Percentiles rank a stretch among this genome's conserved stretches.
Evolutionary conservation across 2,329 filamentous ascomycete genomes (phyloP).

Genomic region (Aspergillus latus): DNA sequence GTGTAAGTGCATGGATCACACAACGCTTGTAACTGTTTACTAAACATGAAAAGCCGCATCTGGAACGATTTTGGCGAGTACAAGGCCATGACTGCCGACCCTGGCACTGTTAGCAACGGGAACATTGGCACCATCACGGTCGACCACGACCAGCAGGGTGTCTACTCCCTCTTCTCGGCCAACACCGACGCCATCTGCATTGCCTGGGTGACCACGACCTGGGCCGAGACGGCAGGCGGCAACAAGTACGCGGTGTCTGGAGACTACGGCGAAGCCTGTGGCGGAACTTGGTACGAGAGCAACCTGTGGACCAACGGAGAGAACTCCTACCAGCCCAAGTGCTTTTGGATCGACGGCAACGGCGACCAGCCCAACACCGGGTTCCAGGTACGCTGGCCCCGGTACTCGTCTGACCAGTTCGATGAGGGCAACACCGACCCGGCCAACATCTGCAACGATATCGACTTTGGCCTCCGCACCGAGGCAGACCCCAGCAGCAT

Average conservation of each 20-base stretch:
- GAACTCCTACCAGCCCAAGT: slow-evolving; percentile 12
- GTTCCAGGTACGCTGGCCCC: slow-evolving; percentile 14
- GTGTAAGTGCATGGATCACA: not conserved
- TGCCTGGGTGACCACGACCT: slow-evolving; percentile 17
- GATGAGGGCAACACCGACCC: slow-evolving; percentile 11
- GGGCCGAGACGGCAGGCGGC: slow-evolving; percentile 9
- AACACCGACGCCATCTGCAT: slow-evolving; percentile 16
- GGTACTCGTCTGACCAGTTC: not conserved
- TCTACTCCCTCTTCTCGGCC: slow-evolving; percentile 12
- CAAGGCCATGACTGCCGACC: slow-evolving; percentile 10
- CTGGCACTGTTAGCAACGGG: slow-evolving; percentile 6
- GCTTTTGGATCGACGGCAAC: slow-evolving; percentile 15
- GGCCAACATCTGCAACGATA: slow-evolving; percentile 3
- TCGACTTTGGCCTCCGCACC: slow-evolving; percentile 14
- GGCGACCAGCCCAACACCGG: slow-evolving; percentile 14
- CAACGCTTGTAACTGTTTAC: not conserved
- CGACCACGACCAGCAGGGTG: slow-evolving; percentile 15
- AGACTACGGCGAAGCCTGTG: slow-evolving; percentile 14
- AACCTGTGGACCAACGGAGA: slow-evolving; percentile 15
- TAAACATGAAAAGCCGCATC: slow-evolving; percentile 5
- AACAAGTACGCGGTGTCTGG: slow-evolving; percentile 15
- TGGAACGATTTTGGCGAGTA: slow-evolving; percentile 15
- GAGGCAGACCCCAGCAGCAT: slow-evolving; percentile 10
- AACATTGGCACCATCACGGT: slow-evolving; percentile 9
- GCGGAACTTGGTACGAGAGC: slow-evolving; percentile 14